Percentiles rank a stretch among this genome's conserved stretches.
Evolutionary conservation across 176 grass and related monocot genomes (phyloP).

Genomic region (Areca catechu): DNA sequence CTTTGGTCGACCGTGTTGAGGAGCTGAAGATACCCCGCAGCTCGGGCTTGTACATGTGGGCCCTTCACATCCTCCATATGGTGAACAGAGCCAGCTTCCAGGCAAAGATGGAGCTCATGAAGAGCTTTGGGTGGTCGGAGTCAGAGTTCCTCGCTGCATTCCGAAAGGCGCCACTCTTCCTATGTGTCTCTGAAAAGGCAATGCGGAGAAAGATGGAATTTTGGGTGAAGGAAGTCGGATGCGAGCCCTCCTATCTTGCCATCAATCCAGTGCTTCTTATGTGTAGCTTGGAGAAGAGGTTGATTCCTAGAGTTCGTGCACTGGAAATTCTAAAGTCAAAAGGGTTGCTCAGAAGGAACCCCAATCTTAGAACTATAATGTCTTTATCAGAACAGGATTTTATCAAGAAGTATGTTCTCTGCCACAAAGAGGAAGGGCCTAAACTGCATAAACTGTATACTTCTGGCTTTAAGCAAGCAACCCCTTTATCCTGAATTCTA

Average conservation of each 20-base stretch:
- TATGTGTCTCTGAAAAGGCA: slow-evolving; percentile 17
- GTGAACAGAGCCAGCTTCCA: slow-evolving; percentile 17
- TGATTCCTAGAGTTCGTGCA: slow-evolving; percentile 33
- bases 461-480: slow-evolving; percentile 1
- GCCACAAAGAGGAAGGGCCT: slow-evolving; percentile 27
- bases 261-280: slow-evolving; percentile 1
- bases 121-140: slow-evolving; percentile 27
- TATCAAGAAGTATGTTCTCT: slow-evolving; percentile 21
- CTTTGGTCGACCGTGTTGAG: slow-evolving; percentile 17
- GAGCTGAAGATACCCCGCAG: slow-evolving; percentile 24
- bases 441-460: slow-evolving; percentile 28
- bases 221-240: slow-evolving; percentile 26
- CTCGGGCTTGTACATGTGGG: slow-evolving; percentile 31
- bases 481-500: too few relatives aligned
- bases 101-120: slow-evolving; percentile 35
- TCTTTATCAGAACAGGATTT: slow-evolving; percentile 1
- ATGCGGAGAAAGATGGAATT: slow-evolving; percentile 26
- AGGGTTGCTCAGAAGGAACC: slow-evolving; percentile 10
- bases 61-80: neutral
- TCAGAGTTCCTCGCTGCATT: slow-evolving; percentile 20
- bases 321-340: slow-evolving; percentile 31
- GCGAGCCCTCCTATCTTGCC: slow-evolving; percentile 14
- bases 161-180: slow-evolving; percentile 14
- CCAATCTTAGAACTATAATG: slow-evolving; percentile 12
- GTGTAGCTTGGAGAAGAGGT: slow-evolving; percentile 32